These are phyloP conservation scores for Vanderwaltozyma polyspora DNA, from an alignment of 805 yeast genomes.

Conservation along the genomic window DNA sequence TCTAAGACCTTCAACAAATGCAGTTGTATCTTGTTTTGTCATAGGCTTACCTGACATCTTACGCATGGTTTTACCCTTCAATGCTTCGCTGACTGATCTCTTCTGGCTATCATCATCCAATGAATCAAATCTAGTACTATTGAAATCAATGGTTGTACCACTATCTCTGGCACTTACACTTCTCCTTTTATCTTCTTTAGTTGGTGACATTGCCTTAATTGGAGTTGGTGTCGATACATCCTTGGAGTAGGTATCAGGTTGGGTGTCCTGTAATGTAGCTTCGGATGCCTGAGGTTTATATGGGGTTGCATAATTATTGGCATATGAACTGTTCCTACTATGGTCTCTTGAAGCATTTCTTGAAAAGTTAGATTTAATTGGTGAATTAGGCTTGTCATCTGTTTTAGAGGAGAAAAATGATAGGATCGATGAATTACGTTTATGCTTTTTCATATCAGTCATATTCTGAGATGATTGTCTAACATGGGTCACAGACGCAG, in stretches of 20 bases:
- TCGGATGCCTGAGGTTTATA: slow-evolving; percentile 13
- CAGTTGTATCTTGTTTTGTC: slow-evolving; percentile 53
- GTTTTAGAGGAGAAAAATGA: slow-evolving; percentile 33
- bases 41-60: slow-evolving; percentile 41
- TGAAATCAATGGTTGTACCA: background rate
- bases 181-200: slow-evolving; percentile 30
- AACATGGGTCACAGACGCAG: slow-evolving; percentile 3
- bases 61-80: slow-evolving; percentile 41
- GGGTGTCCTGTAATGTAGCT: slow-evolving; percentile 5
- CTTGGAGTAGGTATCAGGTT: slow-evolving; percentile 3
- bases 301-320: slow-evolving; percentile 20
- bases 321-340: slow-evolving; percentile 8
- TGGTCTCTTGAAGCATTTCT: background rate
- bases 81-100: slow-evolving; percentile 40
- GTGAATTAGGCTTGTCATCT: slow-evolving; percentile 9
- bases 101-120: slow-evolving; percentile 21
- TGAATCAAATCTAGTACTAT: slow-evolving; percentile 5
- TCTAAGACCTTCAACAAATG: slow-evolving; percentile 82
- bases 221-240: slow-evolving; percentile 1
- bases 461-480: slow-evolving; percentile 11
- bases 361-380: slow-evolving; percentile 2
- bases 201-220: background rate
- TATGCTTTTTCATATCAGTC: slow-evolving; percentile 31
- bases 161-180: slow-evolving; percentile 40
- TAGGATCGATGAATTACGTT: slow-evolving; percentile 51